Evolutionary conservation across 2,329 filamentous ascomycete genomes (phyloP).

Genomic region (Rutstroemia sp.): DNA sequence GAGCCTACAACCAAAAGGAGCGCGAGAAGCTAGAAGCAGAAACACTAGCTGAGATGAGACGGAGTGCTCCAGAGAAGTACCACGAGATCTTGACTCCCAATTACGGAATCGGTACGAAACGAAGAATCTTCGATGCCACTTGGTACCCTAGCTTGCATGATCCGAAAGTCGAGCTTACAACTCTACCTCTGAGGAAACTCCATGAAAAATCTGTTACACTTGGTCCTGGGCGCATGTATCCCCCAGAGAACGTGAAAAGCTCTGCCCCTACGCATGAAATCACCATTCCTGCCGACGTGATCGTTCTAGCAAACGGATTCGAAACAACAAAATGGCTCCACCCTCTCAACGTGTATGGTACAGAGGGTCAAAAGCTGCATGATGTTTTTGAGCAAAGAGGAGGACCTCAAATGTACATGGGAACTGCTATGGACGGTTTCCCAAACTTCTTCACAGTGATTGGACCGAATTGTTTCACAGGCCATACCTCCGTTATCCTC

Average conservation of each 20-base stretch:
- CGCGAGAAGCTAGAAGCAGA: conserved; percentile 35
- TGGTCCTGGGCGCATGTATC: conserved; percentile 42
- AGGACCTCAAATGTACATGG: conserved; percentile 50
- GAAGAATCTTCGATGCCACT: conserved; percentile 44
- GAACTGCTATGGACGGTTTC: conserved; percentile 48
- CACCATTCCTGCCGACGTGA: conserved; percentile 46
- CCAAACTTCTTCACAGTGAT: conserved; percentile 54
- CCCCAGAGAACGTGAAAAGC: conserved; percentile 24
- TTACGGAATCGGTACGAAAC: conserved; percentile 50
- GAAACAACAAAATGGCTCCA: conserved; percentile 47
- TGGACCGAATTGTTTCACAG: conserved; percentile 52
- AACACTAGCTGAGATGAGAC: conserved; percentile 39
- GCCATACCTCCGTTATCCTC: conserved; percentile 49
- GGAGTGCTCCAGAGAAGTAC: conserved; percentile 45
- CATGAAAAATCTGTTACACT: conserved; percentile 41
- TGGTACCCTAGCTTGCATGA: conserved; percentile 45
- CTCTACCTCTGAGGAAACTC: conserved; percentile 40
- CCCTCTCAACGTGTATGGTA: conserved; percentile 43
- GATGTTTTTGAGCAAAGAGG: conserved; percentile 47
- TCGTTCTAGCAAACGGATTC: conserved; percentile 52
- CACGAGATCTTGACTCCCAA: conserved; percentile 50
- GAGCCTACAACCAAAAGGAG: conserved; percentile 32
- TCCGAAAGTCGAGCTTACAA: conserved; percentile 44
- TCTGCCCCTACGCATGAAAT: conserved; percentile 26
- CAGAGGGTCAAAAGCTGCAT: conserved; percentile 39